These are phyloP conservation scores for Aristolochia californica DNA, from an alignment of 164 flowering plant species.

Conservation along the genomic window DNA sequence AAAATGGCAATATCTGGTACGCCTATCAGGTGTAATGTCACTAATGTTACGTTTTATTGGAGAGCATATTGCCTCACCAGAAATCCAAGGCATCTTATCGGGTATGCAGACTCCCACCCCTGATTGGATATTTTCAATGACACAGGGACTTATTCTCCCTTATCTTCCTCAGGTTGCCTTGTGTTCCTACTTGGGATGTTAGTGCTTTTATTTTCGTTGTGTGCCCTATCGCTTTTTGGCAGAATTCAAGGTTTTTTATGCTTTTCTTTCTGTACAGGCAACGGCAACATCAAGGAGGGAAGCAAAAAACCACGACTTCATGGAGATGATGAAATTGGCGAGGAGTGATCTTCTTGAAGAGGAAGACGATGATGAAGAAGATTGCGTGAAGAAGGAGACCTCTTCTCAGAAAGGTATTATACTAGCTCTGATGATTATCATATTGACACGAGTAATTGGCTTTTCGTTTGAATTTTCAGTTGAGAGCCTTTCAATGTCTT, in stretches of 20 bases:
- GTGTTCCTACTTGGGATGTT: not conserved
- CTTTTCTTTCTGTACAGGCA: constrained; percentile 1
- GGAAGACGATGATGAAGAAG: constrained; percentile 59
- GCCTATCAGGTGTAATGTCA: no score
- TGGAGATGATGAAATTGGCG: constrained; percentile 60
- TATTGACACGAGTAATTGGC: no score
- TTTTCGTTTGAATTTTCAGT: no score
- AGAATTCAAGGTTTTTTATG: no score
- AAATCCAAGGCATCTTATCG: no score
- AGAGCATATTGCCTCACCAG: no score
- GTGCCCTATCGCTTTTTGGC: not conserved
- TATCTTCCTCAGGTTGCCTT: not conserved
- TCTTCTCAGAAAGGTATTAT: constrained; percentile 45
- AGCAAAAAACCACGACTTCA: constrained; percentile 39
- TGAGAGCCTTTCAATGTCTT: no score
- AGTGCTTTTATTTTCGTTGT: not conserved
- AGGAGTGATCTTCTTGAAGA: constrained; percentile 45
- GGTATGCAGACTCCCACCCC: no score
- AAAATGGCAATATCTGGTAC: no score
- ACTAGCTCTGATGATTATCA: no score
- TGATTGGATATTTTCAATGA: no score
- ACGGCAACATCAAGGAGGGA: constrained; percentile 4
- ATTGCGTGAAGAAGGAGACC: constrained; percentile 44
- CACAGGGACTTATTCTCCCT: constrained; percentile 10
- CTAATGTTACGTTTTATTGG: no score